Percentiles rank a stretch among this genome's conserved stretches.
phyloP scores from a whole-genome alignment of 352 stramenopile genomes.

The Aphanomyces cochlioides region DNA sequence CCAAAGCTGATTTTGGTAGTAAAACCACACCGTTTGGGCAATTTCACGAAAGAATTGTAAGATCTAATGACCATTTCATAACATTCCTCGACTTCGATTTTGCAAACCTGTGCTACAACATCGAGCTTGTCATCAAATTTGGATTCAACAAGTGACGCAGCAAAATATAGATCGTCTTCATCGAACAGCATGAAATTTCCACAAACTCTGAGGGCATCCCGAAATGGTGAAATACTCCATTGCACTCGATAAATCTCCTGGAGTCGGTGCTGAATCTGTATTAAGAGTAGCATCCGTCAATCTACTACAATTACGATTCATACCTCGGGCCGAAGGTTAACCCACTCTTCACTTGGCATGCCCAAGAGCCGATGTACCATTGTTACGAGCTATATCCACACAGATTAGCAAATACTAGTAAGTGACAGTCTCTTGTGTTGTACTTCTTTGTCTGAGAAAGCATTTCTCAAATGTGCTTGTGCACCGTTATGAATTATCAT shows the following conservation, averaged over 20 bases:
- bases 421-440: too few species aligned
- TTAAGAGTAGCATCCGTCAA: not conserved
- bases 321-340: conserved; percentile 8
- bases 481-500: conserved; percentile 10
- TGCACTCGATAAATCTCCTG: conserved; percentile 66
- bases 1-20: conserved; percentile 78
- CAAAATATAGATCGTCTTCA: conserved; percentile 59
- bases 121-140: conserved; percentile 9
- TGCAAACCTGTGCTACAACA: conserved; percentile 1
- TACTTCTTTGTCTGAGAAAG: conserved; percentile 18
- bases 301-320: not conserved
- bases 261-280: conserved; percentile 45
- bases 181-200: conserved; percentile 75
- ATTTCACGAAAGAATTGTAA: conserved; percentile 36
- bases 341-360: conserved; percentile 16
- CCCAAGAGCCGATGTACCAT: conserved; percentile 12
- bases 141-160: conserved; percentile 18
- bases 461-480: conserved; percentile 3
- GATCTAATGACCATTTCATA: not conserved
- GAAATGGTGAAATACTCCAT: conserved; percentile 54
- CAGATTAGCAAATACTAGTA: not conserved
- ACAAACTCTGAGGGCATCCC: conserved; percentile 41
- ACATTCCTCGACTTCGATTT: not conserved
- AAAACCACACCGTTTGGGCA: conserved; percentile 65
- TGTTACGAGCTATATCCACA: not conserved